phyloP scores from a whole-genome alignment of 108 stramenopile species.

The Pseudonitzschia multiseries region DNA sequence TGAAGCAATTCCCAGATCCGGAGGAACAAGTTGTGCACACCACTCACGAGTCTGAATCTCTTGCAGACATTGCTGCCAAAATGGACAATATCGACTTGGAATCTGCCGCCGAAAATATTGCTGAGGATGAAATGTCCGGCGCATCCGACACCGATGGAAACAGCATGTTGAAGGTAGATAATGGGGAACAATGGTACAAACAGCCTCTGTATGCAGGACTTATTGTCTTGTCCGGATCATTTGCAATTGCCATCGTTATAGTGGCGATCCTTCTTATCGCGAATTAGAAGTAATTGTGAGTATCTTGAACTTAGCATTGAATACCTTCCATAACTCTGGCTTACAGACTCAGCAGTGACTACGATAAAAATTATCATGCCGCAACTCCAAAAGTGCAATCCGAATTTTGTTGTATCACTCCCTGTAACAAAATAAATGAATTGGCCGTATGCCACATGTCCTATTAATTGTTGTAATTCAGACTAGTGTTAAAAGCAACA shows the following conservation, averaged over 20 bases:
- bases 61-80: slow-evolving; percentile 15
- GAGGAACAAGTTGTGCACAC: not conserved
- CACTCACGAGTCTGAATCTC: not conserved
- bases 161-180: not conserved
- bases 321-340: too few species aligned
- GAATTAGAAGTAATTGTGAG: not conserved
- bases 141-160: not conserved
- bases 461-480: too few species aligned
- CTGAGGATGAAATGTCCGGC: not conserved
- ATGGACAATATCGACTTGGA: slow-evolving; percentile 21
- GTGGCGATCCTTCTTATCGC: slow-evolving; percentile 3
- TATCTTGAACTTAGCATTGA: too few species aligned
- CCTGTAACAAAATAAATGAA: too few species aligned
- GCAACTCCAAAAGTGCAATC: too few species aligned
- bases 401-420: too few species aligned
- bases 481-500: too few species aligned
- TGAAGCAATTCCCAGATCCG: not conserved
- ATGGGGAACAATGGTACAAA: slow-evolving; percentile 7
- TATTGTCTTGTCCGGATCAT: slow-evolving; percentile 4
- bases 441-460: too few species aligned
- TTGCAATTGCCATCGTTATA: slow-evolving; percentile 2
- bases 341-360: too few species aligned
- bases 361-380: too few species aligned
- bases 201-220: slow-evolving; percentile 10
- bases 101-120: slow-evolving; percentile 1